Percentiles rank a stretch among this genome's conserved stretches.
Evolutionary conservation across 1,139 yeast genomes (phyloP).

Genomic region (Kurtzmaniella quercitrusa): DNA sequence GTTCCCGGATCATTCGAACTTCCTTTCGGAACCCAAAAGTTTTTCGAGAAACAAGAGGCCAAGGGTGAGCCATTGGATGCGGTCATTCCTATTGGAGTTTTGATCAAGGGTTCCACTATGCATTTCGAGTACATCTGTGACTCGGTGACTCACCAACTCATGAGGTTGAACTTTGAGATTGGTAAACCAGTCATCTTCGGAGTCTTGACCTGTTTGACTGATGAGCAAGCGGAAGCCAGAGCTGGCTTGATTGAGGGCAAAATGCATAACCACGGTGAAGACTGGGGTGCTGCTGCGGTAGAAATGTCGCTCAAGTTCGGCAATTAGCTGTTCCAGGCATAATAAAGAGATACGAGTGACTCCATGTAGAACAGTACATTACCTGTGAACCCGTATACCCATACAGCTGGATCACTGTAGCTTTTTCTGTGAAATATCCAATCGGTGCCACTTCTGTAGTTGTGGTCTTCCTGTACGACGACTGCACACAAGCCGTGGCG

Average conservation of each 20-base stretch:
- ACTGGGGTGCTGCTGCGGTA: constrained; percentile 99
- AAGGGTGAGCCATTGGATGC: constrained; percentile 65
- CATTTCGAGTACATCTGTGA: constrained; percentile 97
- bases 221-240: constrained; percentile 88
- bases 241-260: constrained; percentile 78
- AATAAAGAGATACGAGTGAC: neutral
- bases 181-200: constrained; percentile 87
- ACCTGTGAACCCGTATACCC: no score
- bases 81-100: constrained; percentile 87
- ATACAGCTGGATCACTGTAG: no score
- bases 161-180: constrained; percentile 72
- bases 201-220: constrained; percentile 86
- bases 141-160: constrained; percentile 78
- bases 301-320: constrained; percentile 72
- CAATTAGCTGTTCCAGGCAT: neutral
- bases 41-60: constrained; percentile 43
- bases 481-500: neutral
- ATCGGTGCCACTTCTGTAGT: no score
- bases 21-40: constrained; percentile 70
- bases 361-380: no score
- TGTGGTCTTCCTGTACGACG: no score
- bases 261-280: constrained; percentile 94
- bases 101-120: constrained; percentile 96
- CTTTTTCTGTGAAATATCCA: no score
- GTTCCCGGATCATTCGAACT: constrained; percentile 95